Base-by-base conservation (phyloP, 176 grass and related monocot species). In the Musa beccarii region DNA sequence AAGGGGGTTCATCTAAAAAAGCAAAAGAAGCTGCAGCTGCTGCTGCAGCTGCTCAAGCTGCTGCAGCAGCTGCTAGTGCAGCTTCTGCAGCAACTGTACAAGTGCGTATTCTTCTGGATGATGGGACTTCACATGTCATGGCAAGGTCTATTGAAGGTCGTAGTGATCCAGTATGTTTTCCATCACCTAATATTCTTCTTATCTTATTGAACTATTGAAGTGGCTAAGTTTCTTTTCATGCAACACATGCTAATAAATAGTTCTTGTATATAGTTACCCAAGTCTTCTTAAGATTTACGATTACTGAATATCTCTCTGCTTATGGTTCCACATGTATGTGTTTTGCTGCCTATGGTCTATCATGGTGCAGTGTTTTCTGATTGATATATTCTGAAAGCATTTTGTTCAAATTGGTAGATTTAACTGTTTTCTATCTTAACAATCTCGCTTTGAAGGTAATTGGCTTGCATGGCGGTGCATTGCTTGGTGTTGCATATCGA, bases 1-100 rank as follows among this genome's bases (percentile, higher is more conserved):
- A 99, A 89, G 86, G 90, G 17, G 84, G 95, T 80, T 94, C 94
- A 75, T 98, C 95, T 70, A 98, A 91, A 83, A 99, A 94, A 67
- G 95, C 95, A 79, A 91, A 93, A 81, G 95, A 99, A 83, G 95
- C 95, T 29, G 95, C 90, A 83, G 95, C 95, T 29, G 95, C 90
- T 2, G 95, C 95, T 5, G 88, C 88, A 12, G 90, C 90, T 72
- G 95, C 95, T 85, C 90, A 92, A 87, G 95, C 95, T 71, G 90
- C 86, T 24, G 90, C 86, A 16, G 88, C 88, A 49, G 95, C 95
- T 69, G 95, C 95, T 68, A 87, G 83, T 84, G 88, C 86, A 76
- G 95, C 95, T 81, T 90, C 95, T 80, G 49, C 88, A 59, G 90
- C 90, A 72, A 93, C 90, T 51, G 95, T 98, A 67, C 95, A 98